Evolutionary conservation across 352 stramenopile species (phyloP).

Genomic region (Pythium dissotocum): DNA sequence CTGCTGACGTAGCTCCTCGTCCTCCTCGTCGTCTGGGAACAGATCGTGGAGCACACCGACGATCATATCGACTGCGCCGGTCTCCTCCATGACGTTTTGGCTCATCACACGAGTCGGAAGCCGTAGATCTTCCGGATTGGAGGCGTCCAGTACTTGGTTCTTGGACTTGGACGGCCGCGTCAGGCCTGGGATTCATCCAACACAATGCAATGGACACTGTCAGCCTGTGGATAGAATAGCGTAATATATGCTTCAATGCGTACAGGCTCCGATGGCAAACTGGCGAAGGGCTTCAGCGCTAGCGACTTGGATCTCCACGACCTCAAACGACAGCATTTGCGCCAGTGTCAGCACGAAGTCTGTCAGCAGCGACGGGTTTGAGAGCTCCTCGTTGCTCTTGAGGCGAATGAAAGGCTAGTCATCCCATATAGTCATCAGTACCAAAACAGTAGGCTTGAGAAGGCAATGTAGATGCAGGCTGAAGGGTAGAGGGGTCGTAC

Average conservation of each 20-base stretch:
- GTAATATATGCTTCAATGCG: slow-evolving; percentile 4
- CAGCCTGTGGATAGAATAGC: background rate
- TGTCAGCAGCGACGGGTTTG: slow-evolving; percentile 52
- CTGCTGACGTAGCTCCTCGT: background rate
- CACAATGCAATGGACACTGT: background rate
- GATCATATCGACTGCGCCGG: slow-evolving; percentile 53
- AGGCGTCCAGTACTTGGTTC: slow-evolving; percentile 36
- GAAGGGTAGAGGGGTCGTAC: slow-evolving; percentile 26
- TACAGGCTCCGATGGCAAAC: slow-evolving; percentile 70
- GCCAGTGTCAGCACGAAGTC: slow-evolving; percentile 51
- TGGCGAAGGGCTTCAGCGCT: slow-evolving; percentile 51
- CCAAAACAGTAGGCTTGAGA: no score
- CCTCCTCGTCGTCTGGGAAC: slow-evolving; percentile 53
- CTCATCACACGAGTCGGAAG: slow-evolving; percentile 60
- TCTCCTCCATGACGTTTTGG: slow-evolving; percentile 72
- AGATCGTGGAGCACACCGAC: slow-evolving; percentile 66
- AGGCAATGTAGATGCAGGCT: background rate
- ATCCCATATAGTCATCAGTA: no score
- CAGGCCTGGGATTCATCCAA: slow-evolving; percentile 33
- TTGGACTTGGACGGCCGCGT: slow-evolving; percentile 28
- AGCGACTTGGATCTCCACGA: slow-evolving; percentile 64
- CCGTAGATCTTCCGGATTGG: slow-evolving; percentile 48
- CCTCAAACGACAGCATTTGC: slow-evolving; percentile 56
- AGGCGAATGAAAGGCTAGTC: slow-evolving; percentile 64
- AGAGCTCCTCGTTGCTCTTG: slow-evolving; percentile 82